Conservation (phyloP, 495 filamentous ascomycete species). For the Hypoxylon perforatum region DNA sequence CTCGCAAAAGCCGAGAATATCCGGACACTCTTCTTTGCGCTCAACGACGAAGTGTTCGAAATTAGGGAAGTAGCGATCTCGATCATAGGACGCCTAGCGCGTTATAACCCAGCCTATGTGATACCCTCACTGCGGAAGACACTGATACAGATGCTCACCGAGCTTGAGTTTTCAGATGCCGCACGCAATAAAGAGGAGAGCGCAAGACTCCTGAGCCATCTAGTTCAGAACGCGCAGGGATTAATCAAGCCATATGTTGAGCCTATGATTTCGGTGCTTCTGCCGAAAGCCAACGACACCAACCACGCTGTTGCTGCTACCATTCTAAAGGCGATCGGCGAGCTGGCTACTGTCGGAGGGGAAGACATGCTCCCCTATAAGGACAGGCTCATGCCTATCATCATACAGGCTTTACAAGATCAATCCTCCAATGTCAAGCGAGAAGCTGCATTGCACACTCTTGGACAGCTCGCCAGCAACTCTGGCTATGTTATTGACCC, state of each 20-base stretch:
- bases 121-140: constrained; percentile 94
- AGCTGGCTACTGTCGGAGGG: constrained; percentile 91
- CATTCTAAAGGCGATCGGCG: constrained; percentile 91
- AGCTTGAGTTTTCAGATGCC: constrained; percentile 94
- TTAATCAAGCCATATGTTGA: constrained; percentile 95
- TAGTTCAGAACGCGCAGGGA: constrained; percentile 89
- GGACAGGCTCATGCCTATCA: constrained; percentile 90
- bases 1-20: constrained; percentile 96
- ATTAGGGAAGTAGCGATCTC: constrained; percentile 94
- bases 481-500: constrained; percentile 98
- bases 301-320: constrained; percentile 90
- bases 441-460: constrained; percentile 87
- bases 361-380: constrained; percentile 90
- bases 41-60: constrained; percentile 93
- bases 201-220: constrained; percentile 88
- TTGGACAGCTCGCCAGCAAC: constrained; percentile 92
- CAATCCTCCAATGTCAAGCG: constrained; percentile 87
- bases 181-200: constrained; percentile 95
- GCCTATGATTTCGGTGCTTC: constrained; percentile 87
- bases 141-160: constrained; percentile 93
- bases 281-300: constrained; percentile 86
- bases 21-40: constrained; percentile 89
- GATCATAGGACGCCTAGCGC: constrained; percentile 92
- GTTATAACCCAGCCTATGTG: constrained; percentile 94
- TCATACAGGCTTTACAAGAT: constrained; percentile 91